These are phyloP conservation scores for Eucalyptus regnans DNA, from an alignment of 345 rosid species.

Conservation along the genomic window DNA sequence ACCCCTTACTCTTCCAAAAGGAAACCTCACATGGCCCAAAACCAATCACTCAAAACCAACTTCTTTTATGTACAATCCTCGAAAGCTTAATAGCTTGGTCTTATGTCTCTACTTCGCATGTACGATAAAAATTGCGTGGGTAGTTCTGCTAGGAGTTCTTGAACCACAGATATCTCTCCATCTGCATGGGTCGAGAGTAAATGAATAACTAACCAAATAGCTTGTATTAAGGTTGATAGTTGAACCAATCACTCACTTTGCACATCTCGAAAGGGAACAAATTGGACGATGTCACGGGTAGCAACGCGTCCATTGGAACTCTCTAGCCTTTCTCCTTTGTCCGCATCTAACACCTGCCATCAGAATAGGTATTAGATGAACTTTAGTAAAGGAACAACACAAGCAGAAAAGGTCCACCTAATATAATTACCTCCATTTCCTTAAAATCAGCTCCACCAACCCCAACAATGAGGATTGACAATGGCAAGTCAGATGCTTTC, in stretches of 20 bases:
- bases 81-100: slow-evolving; percentile 11
- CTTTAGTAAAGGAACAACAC: background rate
- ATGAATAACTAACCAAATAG: background rate
- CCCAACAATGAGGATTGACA: slow-evolving; percentile 88
- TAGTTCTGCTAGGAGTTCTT: slow-evolving; percentile 74
- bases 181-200: slow-evolving; percentile 24
- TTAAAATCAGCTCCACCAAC: slow-evolving; percentile 99
- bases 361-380: background rate
- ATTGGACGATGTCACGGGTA: slow-evolving; percentile 91
- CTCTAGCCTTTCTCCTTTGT: slow-evolving; percentile 82
- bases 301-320: slow-evolving; percentile 79
- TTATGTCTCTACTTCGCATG: slow-evolving; percentile 61
- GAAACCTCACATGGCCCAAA: background rate
- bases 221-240: background rate
- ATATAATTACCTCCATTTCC: slow-evolving; percentile 82
- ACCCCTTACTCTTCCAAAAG: background rate
- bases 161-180: slow-evolving; percentile 71
- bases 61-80: background rate
- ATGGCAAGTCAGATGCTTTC: slow-evolving; percentile 84
- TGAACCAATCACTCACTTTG: slow-evolving; percentile 39
- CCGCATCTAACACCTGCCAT: slow-evolving; percentile 70
- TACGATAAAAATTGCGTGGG: slow-evolving; percentile 76
- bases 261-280: slow-evolving; percentile 67
- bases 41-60: background rate
- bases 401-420: background rate